Evolutionary conservation across 306 rosid species (phyloP).

Genomic region (Lathyrus tuberosus): DNA sequence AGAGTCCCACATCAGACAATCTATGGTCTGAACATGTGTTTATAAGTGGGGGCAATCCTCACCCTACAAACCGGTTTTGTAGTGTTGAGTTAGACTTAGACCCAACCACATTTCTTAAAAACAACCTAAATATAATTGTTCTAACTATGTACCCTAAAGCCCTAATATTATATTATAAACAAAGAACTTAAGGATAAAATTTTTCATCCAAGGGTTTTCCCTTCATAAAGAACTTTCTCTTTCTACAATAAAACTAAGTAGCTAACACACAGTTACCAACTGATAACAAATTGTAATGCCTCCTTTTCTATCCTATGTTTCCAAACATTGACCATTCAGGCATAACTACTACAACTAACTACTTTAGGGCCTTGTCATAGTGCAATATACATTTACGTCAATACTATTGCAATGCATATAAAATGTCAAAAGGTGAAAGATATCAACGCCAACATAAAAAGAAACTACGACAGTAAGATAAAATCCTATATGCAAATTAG

Average conservation of each 20-base stretch:
- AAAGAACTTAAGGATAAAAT: neutral
- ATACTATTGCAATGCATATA: conserved; percentile 4
- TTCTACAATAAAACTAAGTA: conserved; percentile 8
- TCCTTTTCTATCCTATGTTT: neutral
- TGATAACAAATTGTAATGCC: conserved; percentile 1
- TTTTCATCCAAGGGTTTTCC: neutral
- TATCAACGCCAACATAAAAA: neutral
- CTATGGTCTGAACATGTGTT: too few relatives aligned
- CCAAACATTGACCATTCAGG: conserved; percentile 7
- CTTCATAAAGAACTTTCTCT: neutral
- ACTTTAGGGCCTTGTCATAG: neutral
- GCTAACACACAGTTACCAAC: conserved; percentile 3
- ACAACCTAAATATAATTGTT: too few relatives aligned
- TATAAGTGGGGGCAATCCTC: too few relatives aligned
- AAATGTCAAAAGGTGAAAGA: conserved; percentile 17
- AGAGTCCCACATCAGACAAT: too few relatives aligned
- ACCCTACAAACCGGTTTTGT: too few relatives aligned
- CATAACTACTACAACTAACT: conserved; percentile 2
- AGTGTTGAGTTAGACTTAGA: too few relatives aligned
- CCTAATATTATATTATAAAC: conserved; percentile 1
- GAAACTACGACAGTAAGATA: neutral
- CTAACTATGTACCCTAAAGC: neutral
- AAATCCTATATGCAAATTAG: conserved; percentile 19
- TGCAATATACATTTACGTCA: conserved; percentile 25
- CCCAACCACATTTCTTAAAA: too few relatives aligned